Percentiles rank a stretch among this genome's conserved stretches.
These are phyloP conservation scores for Gynandropsis gynandra DNA, from an alignment of 345 rosid species.

Conservation along the genomic window DNA sequence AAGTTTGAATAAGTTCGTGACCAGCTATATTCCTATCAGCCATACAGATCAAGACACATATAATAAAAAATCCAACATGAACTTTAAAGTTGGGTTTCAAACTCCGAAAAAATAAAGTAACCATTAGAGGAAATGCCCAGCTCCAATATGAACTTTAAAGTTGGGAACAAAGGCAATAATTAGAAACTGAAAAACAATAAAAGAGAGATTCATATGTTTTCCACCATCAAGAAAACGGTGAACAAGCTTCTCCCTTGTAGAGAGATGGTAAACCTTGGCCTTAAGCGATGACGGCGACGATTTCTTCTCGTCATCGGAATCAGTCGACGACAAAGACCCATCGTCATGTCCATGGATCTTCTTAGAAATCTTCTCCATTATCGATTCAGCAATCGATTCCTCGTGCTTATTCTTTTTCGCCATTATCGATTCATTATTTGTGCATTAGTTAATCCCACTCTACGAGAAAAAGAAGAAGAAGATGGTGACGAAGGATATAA, in stretches of 20 bases:
- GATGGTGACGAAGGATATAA: too few species aligned
- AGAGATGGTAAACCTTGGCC: conserved; percentile 49
- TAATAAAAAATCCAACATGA: conserved; percentile 1
- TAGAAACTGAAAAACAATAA: background rate
- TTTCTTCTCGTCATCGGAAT: conserved; percentile 34
- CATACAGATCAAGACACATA: conserved; percentile 16
- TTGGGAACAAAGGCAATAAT: background rate
- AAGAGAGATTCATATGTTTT: conserved; percentile 33
- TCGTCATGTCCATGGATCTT: conserved; percentile 35
- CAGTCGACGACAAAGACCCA: conserved; percentile 31
- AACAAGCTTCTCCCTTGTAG: conserved; percentile 56
- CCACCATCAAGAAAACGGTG: conserved; percentile 32
- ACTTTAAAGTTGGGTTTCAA: too few species aligned
- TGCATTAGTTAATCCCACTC: too few species aligned
- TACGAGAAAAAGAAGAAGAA: too few species aligned
- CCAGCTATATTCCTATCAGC: conserved; percentile 5
- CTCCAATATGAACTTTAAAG: background rate
- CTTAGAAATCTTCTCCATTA: conserved; percentile 33
- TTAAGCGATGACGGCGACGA: conserved; percentile 21
- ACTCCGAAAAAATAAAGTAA: background rate
- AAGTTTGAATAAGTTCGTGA: background rate
- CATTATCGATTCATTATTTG: too few species aligned
- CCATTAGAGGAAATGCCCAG: background rate
- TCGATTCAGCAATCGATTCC: conserved; percentile 21
- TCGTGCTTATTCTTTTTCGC: conserved; percentile 27